These are phyloP conservation scores for Davidsoniella virescens DNA, from an alignment of 2,329 filamentous ascomycete genomes.

Conservation along the genomic window DNA sequence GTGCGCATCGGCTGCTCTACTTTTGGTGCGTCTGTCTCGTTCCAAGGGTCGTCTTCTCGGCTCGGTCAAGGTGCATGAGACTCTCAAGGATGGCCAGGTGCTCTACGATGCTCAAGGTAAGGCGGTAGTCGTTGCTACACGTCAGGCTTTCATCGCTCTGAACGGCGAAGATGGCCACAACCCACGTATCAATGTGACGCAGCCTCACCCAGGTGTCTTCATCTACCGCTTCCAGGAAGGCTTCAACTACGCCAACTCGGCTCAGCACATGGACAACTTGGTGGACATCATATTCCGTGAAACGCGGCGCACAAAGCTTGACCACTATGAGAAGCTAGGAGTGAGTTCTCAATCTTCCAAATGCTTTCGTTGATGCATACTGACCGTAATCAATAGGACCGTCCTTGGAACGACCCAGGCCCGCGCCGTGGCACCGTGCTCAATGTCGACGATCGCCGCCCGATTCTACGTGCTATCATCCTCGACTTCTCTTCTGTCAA, in stretches of 20 bases:
- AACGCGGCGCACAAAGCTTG: conserved; percentile 29
- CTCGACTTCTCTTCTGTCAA: conserved; percentile 43
- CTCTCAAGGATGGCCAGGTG: conserved; percentile 7
- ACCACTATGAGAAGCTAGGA: conserved; percentile 29
- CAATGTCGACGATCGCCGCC: conserved; percentile 23
- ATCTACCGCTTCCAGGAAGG: conserved; percentile 39
- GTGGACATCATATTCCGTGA: conserved; percentile 28
- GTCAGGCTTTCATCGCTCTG: conserved; percentile 28
- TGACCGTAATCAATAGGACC: conserved; percentile 20
- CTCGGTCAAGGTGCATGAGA: conserved; percentile 36
- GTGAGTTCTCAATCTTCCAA: conserved; percentile 20
- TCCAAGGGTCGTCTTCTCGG: conserved; percentile 74
- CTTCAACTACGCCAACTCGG: conserved; percentile 40
- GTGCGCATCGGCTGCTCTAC: conserved; percentile 54
- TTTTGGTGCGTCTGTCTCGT: conserved; percentile 71
- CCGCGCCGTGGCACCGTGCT: conserved; percentile 22
- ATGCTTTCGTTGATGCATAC: background rate
- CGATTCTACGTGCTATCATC: conserved; percentile 35
- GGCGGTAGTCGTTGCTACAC: conserved; percentile 5
- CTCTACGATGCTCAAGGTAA: conserved; percentile 8
- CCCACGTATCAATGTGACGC: conserved; percentile 27
- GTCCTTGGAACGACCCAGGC: conserved; percentile 39
- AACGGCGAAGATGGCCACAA: conserved; percentile 36
- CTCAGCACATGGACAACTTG: conserved; percentile 33
- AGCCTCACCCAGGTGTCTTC: conserved; percentile 36